These are phyloP conservation scores for Ajuga reptans DNA, from an alignment of 305 asterid species.

Conservation along the genomic window DNA sequence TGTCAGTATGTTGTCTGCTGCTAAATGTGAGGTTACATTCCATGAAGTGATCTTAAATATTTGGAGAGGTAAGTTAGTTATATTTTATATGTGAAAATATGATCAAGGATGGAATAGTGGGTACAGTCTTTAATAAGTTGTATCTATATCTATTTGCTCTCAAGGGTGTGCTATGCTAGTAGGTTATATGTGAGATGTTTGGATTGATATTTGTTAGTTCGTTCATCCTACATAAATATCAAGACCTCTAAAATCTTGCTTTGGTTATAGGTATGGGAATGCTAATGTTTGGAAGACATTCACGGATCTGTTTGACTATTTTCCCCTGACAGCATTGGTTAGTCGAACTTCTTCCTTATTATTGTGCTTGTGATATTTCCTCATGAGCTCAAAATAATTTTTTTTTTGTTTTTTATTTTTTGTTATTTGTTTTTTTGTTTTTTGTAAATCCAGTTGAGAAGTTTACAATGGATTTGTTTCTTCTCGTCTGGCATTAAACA, in stretches of 20 bases:
- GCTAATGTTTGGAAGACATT: constrained; percentile 79
- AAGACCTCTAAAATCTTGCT: constrained; percentile 7
- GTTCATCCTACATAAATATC: neutral
- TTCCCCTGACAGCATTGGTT: constrained; percentile 70
- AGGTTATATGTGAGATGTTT: neutral
- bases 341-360: constrained; percentile 25
- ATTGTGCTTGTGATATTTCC: neutral
- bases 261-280: constrained; percentile 48
- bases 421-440: too few relatives aligned
- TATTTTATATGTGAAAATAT: neutral
- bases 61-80: neutral
- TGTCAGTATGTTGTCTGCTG: neutral
- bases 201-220: neutral
- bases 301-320: constrained; percentile 69
- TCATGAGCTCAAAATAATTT: too few relatives aligned
- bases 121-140: neutral
- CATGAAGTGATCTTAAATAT: neutral
- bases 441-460: neutral
- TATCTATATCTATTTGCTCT: neutral
- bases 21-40: neutral
- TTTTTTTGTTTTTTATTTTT: too few relatives aligned
- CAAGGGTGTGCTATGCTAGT: neutral
- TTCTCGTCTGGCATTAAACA: neutral
- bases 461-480: neutral
- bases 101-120: neutral